Evolutionary conservation across 1,139 yeast species (phyloP), one percentile per base, ranked within the genome.

Genomic region (Petasospora rhodanensis): DNA sequence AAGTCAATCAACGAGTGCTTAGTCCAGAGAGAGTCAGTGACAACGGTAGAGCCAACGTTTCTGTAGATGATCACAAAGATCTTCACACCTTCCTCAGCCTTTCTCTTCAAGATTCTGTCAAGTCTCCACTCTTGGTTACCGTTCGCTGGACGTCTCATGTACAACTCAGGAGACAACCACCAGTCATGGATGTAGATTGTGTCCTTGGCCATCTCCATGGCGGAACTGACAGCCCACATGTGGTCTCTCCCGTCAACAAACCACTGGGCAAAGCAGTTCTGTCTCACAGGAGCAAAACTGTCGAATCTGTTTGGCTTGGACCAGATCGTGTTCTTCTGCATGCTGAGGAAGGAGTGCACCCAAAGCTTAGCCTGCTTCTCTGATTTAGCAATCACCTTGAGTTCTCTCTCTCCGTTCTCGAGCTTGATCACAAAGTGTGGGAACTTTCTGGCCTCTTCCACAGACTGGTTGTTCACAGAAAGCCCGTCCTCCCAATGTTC

Each of bases 121-220:
- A 93, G 63, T 55, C 99, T 73, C 80, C 89, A 91, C 46, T 85
- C 84, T 56, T 93, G 97, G 50, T 91, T 89, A 11, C 96, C 96
- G 56, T 85, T 82, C 0, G 96, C 91, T 0, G 98, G 98, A 34
- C 99, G 69, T 43, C 98, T 73, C 61, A 93, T 64, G 51, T 93
- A 91, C 9, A 91, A 57, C 56, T 93, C 98, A 0, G 99, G 99
- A 9, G 93, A 76, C 20, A 93, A 65, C 98, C 98, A 93, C 99
- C 99, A 93, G 55, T 91, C 99, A 55, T 91, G 97, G 34, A 93
- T 86, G 55, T 80, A 93, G 26, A 93, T 82, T 2, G 84, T 93
- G 62, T 91, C 98, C 49, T 79, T 79, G 1, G 99, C 98, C 85
- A 85, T 79, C 47, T 82, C 89, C 40, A 91, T 66, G 0, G 97